Evolutionary conservation across 1,284 basidiomycete genomes (phyloP).

Genomic region (Coniferiporia weirii): DNA sequence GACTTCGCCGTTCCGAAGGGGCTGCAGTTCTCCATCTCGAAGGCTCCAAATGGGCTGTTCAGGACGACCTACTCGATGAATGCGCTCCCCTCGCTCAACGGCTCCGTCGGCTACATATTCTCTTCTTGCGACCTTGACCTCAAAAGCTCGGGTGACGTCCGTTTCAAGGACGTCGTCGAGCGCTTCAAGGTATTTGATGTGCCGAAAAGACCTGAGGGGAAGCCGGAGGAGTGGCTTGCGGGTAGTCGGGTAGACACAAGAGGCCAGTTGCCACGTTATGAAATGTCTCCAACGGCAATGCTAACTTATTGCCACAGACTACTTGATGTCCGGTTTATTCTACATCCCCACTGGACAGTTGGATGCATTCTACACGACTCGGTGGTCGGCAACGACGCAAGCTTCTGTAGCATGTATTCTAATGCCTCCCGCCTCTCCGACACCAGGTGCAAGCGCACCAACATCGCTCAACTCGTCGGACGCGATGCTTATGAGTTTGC

Average conservation of each 20-base stretch:
- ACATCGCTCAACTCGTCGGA: slow-evolving; percentile 34
- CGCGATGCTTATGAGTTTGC: slow-evolving; percentile 84
- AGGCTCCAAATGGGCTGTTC: slow-evolving; percentile 86
- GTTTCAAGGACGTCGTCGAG: slow-evolving; percentile 87
- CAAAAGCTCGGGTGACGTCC: slow-evolving; percentile 64
- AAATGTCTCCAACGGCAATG: slow-evolving; percentile 16
- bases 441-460: slow-evolving; percentile 5
- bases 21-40: slow-evolving; percentile 78
- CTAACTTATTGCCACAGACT: slow-evolving; percentile 48
- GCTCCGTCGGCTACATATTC: slow-evolving; percentile 92
- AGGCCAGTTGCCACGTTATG: slow-evolving; percentile 43
- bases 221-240: slow-evolving; percentile 73
- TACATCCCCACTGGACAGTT: slow-evolving; percentile 87
- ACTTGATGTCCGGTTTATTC: slow-evolving; percentile 87
- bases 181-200: slow-evolving; percentile 77
- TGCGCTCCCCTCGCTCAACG: slow-evolving; percentile 85
- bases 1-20: slow-evolving; percentile 81
- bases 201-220: slow-evolving; percentile 68
- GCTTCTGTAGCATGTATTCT: slow-evolving; percentile 62
- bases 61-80: slow-evolving; percentile 90
- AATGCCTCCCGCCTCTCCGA: slow-evolving; percentile 11
- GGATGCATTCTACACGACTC: slow-evolving; percentile 84
- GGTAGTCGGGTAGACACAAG: slow-evolving; percentile 74
- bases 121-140: slow-evolving; percentile 78
- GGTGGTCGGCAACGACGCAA: slow-evolving; percentile 71